Percentiles rank a stretch among this genome's conserved stretches.
Conservation (phyloP, 208 protist species). For the Angomonas deanei region DNA sequence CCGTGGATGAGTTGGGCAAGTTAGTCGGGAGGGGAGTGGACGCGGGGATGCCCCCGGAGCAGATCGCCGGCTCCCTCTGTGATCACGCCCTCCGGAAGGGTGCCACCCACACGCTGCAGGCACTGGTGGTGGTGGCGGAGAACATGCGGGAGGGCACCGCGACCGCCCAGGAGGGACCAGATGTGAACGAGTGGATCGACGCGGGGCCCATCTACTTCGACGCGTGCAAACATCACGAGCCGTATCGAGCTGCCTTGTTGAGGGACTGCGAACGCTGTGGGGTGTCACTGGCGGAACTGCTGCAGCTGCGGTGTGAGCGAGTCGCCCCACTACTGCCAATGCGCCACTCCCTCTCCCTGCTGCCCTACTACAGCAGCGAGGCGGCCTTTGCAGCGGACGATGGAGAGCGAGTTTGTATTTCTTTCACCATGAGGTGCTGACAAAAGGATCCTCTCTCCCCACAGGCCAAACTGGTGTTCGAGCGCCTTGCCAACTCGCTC, state of each 20-base stretch:
- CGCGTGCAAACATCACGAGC: constrained; percentile 30
- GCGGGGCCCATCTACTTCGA: constrained; percentile 70
- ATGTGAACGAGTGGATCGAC: constrained; percentile 43
- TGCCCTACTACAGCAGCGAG: constrained; percentile 55
- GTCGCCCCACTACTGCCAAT: constrained; percentile 38
- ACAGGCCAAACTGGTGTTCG: constrained; percentile 8
- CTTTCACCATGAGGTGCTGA: constrained; percentile 31
- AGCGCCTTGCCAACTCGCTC: constrained; percentile 6
- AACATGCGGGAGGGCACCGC: background rate
- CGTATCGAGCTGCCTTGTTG: constrained; percentile 30
- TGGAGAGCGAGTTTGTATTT: constrained; percentile 78
- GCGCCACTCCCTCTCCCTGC: constrained; percentile 42
- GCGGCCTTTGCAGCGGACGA: constrained; percentile 55
- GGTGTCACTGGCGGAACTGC: constrained; percentile 37
- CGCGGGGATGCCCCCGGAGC: constrained; percentile 24
- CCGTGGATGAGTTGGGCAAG: constrained; percentile 74
- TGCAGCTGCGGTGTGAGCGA: constrained; percentile 49
- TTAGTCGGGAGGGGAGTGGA: constrained; percentile 48
- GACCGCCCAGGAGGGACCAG: background rate
- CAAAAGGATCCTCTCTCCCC: background rate
- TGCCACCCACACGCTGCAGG: constrained; percentile 63
- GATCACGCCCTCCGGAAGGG: constrained; percentile 78
- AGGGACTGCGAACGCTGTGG: constrained; percentile 57
- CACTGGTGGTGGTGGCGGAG: constrained; percentile 56
- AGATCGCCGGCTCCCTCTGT: constrained; percentile 58